These are phyloP conservation scores for Saccharomyces paradoxus DNA, from an alignment of 805 yeast genomes.

Conservation along the genomic window DNA sequence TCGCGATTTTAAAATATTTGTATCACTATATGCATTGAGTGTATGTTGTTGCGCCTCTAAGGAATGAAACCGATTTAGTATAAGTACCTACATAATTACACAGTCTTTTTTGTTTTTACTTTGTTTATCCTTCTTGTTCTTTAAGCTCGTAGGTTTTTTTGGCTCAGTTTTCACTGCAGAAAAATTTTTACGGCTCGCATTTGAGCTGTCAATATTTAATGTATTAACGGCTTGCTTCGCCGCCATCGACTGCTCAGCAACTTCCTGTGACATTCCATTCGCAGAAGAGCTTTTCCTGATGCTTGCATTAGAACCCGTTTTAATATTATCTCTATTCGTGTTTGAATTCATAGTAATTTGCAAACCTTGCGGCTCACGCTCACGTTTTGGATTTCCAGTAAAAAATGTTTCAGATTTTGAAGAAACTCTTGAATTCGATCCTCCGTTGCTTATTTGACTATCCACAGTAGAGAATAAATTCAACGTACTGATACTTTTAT, in stretches of 20 bases:
- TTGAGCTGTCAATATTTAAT: not conserved
- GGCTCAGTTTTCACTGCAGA: not conserved
- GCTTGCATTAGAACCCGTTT: not conserved
- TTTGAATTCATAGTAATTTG: not conserved
- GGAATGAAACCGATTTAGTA: not conserved
- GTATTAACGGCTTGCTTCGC: not conserved
- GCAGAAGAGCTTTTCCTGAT: not conserved
- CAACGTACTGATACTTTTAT: slow-evolving; percentile 17
- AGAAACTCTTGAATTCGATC: not conserved
- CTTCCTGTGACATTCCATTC: not conserved
- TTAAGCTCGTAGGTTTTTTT: not conserved
- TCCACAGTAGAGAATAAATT: slow-evolving; percentile 15
- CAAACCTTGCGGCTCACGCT: not conserved
- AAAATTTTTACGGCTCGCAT: not conserved
- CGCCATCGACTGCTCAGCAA: not conserved
- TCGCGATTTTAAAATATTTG: not conserved
- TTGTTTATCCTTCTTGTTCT: slow-evolving; percentile 1
- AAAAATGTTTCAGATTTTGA: not conserved
- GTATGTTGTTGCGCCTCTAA: not conserved
- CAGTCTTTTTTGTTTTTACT: slow-evolving; percentile 12
- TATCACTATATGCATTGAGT: not conserved
- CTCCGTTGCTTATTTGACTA: not conserved
- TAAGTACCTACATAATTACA: slow-evolving; percentile 11
- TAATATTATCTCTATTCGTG: not conserved
- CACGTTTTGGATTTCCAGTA: not conserved